A percentile compares a stretch with the other conserved stretches of the same genome.
Conservation (phyloP, 106 monocot genomes). For the Platanthera zijinensis region DNA sequence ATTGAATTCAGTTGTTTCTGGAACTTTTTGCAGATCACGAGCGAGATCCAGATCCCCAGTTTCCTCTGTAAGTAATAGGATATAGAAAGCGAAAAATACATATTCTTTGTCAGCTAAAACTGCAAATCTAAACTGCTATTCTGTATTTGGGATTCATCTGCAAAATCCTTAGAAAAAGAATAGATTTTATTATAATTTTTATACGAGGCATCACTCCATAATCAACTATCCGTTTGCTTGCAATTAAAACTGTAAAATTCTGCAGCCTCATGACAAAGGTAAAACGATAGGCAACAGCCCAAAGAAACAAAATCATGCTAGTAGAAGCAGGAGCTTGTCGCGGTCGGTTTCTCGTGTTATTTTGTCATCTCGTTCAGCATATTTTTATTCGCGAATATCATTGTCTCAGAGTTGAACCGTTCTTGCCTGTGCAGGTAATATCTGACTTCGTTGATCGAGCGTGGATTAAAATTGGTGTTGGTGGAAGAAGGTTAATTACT, state of each 20-base stretch:
- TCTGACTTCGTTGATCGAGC: too few species aligned
- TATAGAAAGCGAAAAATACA: background rate
- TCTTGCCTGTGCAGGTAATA: too few species aligned
- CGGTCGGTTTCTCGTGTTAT: constrained; percentile 20
- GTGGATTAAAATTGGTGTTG: too few species aligned
- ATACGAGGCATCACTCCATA: background rate
- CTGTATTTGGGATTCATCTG: background rate
- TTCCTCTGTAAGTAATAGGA: constrained; percentile 29
- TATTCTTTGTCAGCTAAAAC: background rate
- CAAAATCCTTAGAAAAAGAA: background rate
- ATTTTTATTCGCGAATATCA: too few species aligned
- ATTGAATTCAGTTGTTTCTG: constrained; percentile 54
- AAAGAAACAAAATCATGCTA: constrained; percentile 19
- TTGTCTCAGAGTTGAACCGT: too few species aligned
- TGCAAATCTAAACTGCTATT: background rate
- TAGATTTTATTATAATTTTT: background rate
- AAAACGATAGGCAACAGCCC: constrained; percentile 27
- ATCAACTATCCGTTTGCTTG: background rate
- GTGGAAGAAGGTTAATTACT: too few species aligned
- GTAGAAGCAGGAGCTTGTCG: constrained; percentile 35
- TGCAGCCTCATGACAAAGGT: constrained; percentile 13
- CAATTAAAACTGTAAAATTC: constrained; percentile 1
- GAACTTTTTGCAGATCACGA: constrained; percentile 63
- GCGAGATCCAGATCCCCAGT: constrained; percentile 43
- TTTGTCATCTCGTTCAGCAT: too few species aligned